Percentiles rank a stretch among this genome's conserved stretches.
Evolutionary conservation across 2,329 filamentous ascomycete species (phyloP).

Genomic region (Colletotrichum phormii): DNA sequence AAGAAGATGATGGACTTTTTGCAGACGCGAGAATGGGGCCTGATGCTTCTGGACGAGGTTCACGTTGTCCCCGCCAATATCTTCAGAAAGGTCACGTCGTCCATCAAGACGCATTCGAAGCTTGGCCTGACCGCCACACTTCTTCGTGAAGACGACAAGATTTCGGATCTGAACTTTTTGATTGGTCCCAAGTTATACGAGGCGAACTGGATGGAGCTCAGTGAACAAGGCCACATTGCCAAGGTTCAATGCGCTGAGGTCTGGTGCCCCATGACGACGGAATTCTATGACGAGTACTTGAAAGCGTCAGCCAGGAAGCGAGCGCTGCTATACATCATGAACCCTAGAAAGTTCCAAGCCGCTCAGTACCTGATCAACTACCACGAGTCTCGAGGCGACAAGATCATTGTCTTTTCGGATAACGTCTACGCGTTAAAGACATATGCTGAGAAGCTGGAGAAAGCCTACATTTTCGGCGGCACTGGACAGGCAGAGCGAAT

Average conservation of each 20-base stretch:
- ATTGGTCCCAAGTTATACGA: conserved; percentile 98
- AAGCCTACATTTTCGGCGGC: conserved; percentile 91
- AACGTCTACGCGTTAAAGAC: conserved; percentile 92
- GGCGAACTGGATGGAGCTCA: conserved; percentile 99
- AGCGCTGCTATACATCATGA: conserved; percentile 88
- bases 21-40: conserved; percentile 89
- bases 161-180: conserved; percentile 95
- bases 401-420: conserved; percentile 98
- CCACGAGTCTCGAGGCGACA: conserved; percentile 93
- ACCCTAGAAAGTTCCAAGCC: conserved; percentile 95
- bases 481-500: conserved; percentile 89
- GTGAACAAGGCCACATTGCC: conserved; percentile 95
- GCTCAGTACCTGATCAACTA: conserved; percentile 99
- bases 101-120: conserved; percentile 95
- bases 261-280: conserved; percentile 99
- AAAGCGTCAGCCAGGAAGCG: conserved; percentile 67
- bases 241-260: conserved; percentile 98
- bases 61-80: conserved; percentile 98
- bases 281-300: conserved; percentile 97
- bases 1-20: conserved; percentile 99
- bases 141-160: conserved; percentile 97
- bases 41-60: conserved; percentile 97
- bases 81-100: conserved; percentile 92
- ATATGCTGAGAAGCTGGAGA: conserved; percentile 85
- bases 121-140: conserved; percentile 94